A percentile compares a stretch with the other conserved stretches of the same genome.
Evolutionary conservation across 345 rosid species (phyloP).

Genomic region (Durio zibethinus): DNA sequence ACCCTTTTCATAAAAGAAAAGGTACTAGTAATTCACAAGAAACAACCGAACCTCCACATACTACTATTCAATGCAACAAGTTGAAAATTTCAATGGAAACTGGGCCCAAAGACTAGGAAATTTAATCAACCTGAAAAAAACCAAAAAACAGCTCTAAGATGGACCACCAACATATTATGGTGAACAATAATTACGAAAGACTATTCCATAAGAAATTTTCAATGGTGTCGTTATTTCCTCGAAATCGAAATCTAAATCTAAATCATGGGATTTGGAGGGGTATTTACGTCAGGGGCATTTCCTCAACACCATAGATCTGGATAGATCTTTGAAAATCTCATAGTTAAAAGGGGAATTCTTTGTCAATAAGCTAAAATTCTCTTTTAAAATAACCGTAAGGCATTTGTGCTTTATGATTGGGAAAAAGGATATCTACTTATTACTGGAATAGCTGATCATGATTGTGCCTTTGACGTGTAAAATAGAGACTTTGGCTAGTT

Average conservation of each 20-base stretch:
- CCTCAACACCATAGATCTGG: conserved; percentile 20
- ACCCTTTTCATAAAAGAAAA: no score
- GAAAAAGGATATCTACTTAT: background rate
- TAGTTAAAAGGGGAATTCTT: background rate
- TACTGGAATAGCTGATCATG: background rate
- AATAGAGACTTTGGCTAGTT: background rate
- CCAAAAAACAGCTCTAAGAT: no score
- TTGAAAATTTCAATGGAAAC: no score
- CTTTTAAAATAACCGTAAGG: background rate
- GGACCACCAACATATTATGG: no score
- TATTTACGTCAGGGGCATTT: background rate
- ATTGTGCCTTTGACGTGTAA: background rate
- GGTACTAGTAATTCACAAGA: no score
- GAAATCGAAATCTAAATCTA: background rate
- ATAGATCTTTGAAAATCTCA: background rate
- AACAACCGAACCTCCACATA: no score
- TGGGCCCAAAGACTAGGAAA: no score
- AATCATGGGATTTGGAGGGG: conserved; percentile 26
- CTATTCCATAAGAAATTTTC: no score
- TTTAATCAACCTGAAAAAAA: no score
- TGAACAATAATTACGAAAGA: no score
- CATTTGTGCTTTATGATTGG: background rate
- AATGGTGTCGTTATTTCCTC: conserved; percentile 21
- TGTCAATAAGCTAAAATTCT: background rate
- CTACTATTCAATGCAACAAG: no score